phyloP scores from a whole-genome alignment of 2,329 filamentous ascomycete genomes.

The Leptographium lundbergii region DNA sequence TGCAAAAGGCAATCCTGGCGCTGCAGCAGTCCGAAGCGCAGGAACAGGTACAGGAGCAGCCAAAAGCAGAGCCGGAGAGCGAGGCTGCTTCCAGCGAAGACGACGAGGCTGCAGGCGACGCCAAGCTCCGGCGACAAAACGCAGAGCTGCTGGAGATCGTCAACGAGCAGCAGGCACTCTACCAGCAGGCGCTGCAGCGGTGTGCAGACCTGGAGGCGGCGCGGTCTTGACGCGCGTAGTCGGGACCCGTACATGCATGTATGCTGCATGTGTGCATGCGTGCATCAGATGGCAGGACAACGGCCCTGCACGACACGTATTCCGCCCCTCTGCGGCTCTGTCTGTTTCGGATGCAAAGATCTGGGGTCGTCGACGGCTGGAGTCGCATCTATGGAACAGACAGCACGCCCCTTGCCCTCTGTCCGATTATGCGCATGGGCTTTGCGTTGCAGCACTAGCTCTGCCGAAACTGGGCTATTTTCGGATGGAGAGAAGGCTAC shows the following conservation, averaged over 20 bases:
- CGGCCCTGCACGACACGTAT: no score
- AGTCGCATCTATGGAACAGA: background rate
- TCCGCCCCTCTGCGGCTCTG: background rate
- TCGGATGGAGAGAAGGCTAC: no score
- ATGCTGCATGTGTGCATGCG: background rate
- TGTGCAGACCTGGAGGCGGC: conserved; percentile 16
- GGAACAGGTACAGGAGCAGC: conserved; percentile 12
- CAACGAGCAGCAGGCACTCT: conserved; percentile 23
- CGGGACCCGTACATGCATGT: background rate
- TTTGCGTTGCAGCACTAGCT: no score
- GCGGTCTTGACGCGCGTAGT: background rate
- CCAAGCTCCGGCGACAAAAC: conserved; percentile 22
- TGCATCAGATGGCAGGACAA: background rate
- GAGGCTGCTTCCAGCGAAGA: background rate
- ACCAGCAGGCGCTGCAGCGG: conserved; percentile 20
- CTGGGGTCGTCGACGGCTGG: background rate
- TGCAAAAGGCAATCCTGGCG: conserved; percentile 37
- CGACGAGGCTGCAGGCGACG: conserved; percentile 15
- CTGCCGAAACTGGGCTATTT: no score
- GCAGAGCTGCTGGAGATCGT: conserved; percentile 27
- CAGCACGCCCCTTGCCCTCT: no score
- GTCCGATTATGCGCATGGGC: no score
- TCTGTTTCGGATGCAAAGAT: background rate
- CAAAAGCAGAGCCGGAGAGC: background rate
- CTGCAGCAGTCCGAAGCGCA: conserved; percentile 23